Base-by-base conservation (phyloP, 1,284 basidiomycete genomes). In the Ceratobasidium theobromae region DNA sequence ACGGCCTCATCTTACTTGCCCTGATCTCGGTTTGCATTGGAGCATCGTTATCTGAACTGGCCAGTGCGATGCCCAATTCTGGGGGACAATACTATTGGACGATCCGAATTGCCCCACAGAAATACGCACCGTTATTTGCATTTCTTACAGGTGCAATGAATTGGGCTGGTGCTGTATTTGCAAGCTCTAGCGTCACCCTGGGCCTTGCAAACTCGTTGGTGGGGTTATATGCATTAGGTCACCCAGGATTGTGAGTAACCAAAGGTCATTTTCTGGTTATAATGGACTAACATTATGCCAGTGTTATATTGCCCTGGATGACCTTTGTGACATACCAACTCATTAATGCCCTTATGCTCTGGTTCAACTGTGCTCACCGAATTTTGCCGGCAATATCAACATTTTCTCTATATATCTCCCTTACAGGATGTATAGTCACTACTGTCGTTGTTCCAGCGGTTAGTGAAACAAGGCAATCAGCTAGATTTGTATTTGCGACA, bases 31-130 rank as follows among this genome's bases (percentile, higher is more conserved):
- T 23, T 38, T 53, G 52, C n/a, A 38, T 53, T 38, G 52, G 52
- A 35, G 52, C 25, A 21, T 53, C 52, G 16, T 38, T 62, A 27
- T 38, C 57, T 14, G 57, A 62, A 33, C 28, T 62, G 9, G 40
- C 57, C 16, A 48, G 45, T 38, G 40, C 57, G 28, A 62, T 62
- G 57, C 57, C 57, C 9, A 62, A 46, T 21, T 62, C 57, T 12
- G 57, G 57, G n/a, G 57, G 57, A 9, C 43, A 48, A 38, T 62
- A 62, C 43, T 62, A 62, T 28, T 62, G 57, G 43, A n/a, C 57
- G 11, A 35, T 27, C 27, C 45, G 25, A 38, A 27, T 62, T n/a
- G 57, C 57, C 14, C 57, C 57, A 2, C 43, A 18, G 21, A 48
- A 32, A 18, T 32, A 49, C 18, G 57, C 41, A 12, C 57, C 43